Conservation (phyloP, 2,329 filamentous ascomycete species). For the Pseudogymnoascus sp. region DNA sequence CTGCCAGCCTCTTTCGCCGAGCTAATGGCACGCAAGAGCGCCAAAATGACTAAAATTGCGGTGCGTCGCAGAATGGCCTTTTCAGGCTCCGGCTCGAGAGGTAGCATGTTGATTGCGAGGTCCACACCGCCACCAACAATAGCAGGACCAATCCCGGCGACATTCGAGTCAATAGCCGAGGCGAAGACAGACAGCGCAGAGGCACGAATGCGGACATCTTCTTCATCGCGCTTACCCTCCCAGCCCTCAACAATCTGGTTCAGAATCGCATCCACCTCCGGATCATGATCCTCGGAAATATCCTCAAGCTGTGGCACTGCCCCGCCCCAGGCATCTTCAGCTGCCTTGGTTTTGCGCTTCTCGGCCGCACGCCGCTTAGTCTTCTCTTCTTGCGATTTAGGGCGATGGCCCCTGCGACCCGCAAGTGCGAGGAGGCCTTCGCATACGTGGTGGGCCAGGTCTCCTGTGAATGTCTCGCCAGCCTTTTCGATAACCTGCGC, state of each 20-base stretch:
- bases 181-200: constrained; percentile 63
- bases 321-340: constrained; percentile 48
- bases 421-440: constrained; percentile 58
- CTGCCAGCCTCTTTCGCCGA: constrained; percentile 40
- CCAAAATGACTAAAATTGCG: constrained; percentile 56
- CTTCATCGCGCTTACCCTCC: constrained; percentile 57
- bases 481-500: constrained; percentile 57
- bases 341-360: constrained; percentile 43
- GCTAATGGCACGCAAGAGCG: constrained; percentile 54
- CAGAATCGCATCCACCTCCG: constrained; percentile 39
- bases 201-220: constrained; percentile 63
- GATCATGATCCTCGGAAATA: constrained; percentile 19
- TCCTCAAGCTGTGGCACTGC: constrained; percentile 43
- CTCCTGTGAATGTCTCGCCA: constrained; percentile 48
- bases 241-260: constrained; percentile 58
- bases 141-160: constrained; percentile 46
- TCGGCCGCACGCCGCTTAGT: constrained; percentile 42
- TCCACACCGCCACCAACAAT: constrained; percentile 53
- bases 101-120: constrained; percentile 54
- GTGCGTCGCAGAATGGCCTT: constrained; percentile 60
- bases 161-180: constrained; percentile 51
- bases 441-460: constrained; percentile 43
- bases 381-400: constrained; percentile 52
- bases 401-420: constrained; percentile 53
- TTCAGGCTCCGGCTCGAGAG: constrained; percentile 52